Evolutionary conservation across 768 basidiomycete species (phyloP).

Genomic region (Boletus barrowsii): DNA sequence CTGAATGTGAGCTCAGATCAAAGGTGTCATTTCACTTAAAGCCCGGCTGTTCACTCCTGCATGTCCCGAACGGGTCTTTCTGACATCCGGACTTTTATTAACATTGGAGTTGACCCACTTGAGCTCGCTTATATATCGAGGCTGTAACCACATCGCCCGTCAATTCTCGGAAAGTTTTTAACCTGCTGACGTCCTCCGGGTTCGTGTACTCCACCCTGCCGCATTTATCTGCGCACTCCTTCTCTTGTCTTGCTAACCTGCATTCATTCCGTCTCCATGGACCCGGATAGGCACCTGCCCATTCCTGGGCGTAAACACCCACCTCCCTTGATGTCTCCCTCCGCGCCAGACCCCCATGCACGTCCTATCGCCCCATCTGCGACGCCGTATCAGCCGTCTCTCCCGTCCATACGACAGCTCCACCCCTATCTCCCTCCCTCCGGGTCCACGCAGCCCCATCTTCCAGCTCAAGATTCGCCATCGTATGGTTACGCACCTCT

Average conservation of each 20-base stretch:
- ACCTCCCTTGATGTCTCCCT: slow-evolving; percentile 25
- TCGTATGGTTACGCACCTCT: slow-evolving; percentile 28
- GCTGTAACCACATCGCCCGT: slow-evolving; percentile 27
- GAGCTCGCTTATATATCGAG: slow-evolving; percentile 26
- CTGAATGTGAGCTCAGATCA: slow-evolving; percentile 24
- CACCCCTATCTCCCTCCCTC: slow-evolving; percentile 64
- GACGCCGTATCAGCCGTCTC: slow-evolving; percentile 29
- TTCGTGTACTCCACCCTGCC: slow-evolving; percentile 23
- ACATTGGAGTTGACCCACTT: slow-evolving; percentile 28
- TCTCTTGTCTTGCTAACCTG: slow-evolving; percentile 17
- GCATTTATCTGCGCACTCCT: slow-evolving; percentile 14
- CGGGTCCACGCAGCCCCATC: slow-evolving; percentile 29
- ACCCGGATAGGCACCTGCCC: slow-evolving; percentile 37
- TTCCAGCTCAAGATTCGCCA: slow-evolving; percentile 25
- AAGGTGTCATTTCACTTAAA: slow-evolving; percentile 22
- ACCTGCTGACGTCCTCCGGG: slow-evolving; percentile 19
- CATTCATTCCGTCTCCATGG: slow-evolving; percentile 26
- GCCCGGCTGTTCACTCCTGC: slow-evolving; percentile 21
- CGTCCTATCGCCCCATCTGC: slow-evolving; percentile 27
- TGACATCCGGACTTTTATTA: slow-evolving; percentile 31
- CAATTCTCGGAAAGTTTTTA: slow-evolving; percentile 25
- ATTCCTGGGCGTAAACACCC: slow-evolving; percentile 31
- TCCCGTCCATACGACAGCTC: slow-evolving; percentile 68
- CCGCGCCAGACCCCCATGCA: slow-evolving; percentile 25
- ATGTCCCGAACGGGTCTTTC: slow-evolving; percentile 27